Evolutionary conservation across 2,329 filamentous ascomycete genomes (phyloP).

Genomic region (Penicillium italicum): DNA sequence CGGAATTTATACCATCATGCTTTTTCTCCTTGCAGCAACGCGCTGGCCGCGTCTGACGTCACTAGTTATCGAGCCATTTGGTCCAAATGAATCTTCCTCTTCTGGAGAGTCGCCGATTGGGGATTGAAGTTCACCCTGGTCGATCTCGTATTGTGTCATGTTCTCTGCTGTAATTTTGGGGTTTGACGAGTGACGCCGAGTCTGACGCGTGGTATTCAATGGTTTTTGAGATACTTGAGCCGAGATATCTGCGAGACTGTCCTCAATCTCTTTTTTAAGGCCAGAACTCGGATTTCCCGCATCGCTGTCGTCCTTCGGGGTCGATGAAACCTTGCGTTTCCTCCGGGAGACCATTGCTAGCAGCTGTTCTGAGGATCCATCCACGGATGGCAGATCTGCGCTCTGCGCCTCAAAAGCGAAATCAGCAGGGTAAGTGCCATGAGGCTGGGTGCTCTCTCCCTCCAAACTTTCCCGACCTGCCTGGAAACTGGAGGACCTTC

Average conservation of each 20-base stretch:
- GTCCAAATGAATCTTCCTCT: conserved; percentile 10
- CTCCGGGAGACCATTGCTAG: conserved; percentile 29
- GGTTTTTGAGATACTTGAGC: conserved; percentile 6
- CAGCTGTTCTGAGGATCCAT: conserved; percentile 16
- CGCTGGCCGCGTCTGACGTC: conserved; percentile 29
- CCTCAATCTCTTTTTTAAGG: conserved; percentile 3
- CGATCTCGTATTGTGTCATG: conserved; percentile 1
- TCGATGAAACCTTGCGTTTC: conserved; percentile 31
- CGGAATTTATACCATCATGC: conserved; percentile 40
- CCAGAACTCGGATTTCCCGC: neutral
- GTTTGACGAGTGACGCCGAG: conserved; percentile 36
- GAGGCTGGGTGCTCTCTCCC: conserved; percentile 6
- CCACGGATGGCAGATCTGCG: conserved; percentile 16
- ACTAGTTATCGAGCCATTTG: neutral
- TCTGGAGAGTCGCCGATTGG: conserved; percentile 8
- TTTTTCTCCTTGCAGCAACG: conserved; percentile 35
- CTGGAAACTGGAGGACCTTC: conserved; percentile 47
- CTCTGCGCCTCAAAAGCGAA: conserved; percentile 18
- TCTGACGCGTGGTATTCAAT: conserved; percentile 15
- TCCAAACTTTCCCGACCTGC: conserved; percentile 44
- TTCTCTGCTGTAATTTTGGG: conserved; percentile 16
- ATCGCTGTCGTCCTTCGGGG: conserved; percentile 14
- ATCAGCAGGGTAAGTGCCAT: conserved; percentile 8
- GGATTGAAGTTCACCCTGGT: conserved; percentile 1
- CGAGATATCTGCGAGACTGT: conserved; percentile 7